Evolutionary conservation across 192 early-diverging fungal species (phyloP).

Genomic region (Phycomyces blakesleeanus): DNA sequence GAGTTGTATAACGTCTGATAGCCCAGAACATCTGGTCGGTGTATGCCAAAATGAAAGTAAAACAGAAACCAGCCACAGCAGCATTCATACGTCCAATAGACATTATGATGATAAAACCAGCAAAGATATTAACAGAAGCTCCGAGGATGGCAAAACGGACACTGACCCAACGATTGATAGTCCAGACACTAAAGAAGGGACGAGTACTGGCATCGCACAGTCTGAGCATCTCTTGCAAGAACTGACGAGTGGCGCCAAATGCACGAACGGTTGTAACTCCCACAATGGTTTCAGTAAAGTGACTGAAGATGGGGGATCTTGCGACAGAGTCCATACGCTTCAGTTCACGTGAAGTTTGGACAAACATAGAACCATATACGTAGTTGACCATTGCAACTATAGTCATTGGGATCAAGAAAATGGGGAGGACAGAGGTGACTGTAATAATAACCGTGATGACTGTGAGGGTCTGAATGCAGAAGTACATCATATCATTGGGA

Average conservation of each 20-base stretch:
- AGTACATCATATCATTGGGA: slow-evolving; percentile 48
- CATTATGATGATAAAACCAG: slow-evolving; percentile 59
- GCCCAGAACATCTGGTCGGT: slow-evolving; percentile 64
- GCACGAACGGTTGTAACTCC: slow-evolving; percentile 83
- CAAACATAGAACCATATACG: slow-evolving; percentile 54
- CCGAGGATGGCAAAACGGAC: slow-evolving; percentile 74
- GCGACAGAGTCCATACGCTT: slow-evolving; percentile 80
- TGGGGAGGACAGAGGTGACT: slow-evolving; percentile 58
- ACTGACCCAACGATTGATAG: slow-evolving; percentile 83
- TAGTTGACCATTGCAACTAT: slow-evolving; percentile 42
- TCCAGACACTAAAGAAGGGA: slow-evolving; percentile 79
- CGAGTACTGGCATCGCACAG: slow-evolving; percentile 61
- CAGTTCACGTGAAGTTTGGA: slow-evolving; percentile 69
- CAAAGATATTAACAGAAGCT: slow-evolving; percentile 61
- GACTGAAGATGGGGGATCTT: slow-evolving; percentile 70
- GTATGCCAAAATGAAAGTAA: slow-evolving; percentile 80
- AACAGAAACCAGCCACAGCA: slow-evolving; percentile 77
- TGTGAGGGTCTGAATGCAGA: slow-evolving; percentile 43
- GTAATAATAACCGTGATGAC: slow-evolving; percentile 50
- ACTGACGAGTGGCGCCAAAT: slow-evolving; percentile 64
- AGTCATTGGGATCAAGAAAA: slow-evolving; percentile 48
- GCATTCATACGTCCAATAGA: slow-evolving; percentile 55
- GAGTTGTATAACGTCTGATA: slow-evolving; percentile 66
- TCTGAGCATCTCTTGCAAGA: slow-evolving; percentile 53
- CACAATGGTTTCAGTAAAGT: slow-evolving; percentile 71